Conservation (phyloP, 345 rosid species). For the Carallia brachiata region DNA sequence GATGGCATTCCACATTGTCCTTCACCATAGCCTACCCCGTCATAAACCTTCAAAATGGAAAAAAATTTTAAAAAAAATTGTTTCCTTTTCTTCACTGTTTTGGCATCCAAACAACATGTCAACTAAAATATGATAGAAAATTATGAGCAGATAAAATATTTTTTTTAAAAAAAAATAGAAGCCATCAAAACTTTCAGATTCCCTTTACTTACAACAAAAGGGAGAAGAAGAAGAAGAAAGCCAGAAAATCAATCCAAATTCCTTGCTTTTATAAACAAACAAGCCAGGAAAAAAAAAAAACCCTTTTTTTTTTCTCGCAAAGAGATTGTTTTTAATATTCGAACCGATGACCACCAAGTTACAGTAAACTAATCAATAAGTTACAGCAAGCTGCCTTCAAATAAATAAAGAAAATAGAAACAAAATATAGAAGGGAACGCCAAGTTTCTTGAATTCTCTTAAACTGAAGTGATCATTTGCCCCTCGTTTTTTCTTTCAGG, state of each 20-base stretch:
- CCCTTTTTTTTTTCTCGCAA: no score
- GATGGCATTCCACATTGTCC: constrained; percentile 43
- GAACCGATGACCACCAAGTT: no score
- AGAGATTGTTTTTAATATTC: no score
- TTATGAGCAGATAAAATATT: background rate
- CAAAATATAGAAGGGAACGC: background rate
- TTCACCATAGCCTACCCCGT: constrained; percentile 42
- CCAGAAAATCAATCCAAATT: background rate
- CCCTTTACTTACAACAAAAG: background rate
- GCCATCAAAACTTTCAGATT: background rate
- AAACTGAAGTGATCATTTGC: no score
- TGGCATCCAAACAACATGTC: background rate
- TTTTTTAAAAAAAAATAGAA: background rate
- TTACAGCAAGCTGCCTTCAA: no score
- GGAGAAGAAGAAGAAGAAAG: background rate
- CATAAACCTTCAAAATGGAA: constrained; percentile 51
- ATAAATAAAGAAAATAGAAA: background rate
- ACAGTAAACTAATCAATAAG: no score
- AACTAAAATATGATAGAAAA: background rate
- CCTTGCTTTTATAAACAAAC: background rate
- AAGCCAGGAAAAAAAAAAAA: no score
- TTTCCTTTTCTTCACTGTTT: background rate
- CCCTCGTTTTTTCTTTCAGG: no score
- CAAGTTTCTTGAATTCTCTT: no score
- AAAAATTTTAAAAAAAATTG: background rate